Percentiles rank a stretch among this genome's conserved stretches.
Evolutionary conservation across 2,329 filamentous ascomycete genomes (phyloP).

Genomic region (Arthrobotrys megalospora): DNA sequence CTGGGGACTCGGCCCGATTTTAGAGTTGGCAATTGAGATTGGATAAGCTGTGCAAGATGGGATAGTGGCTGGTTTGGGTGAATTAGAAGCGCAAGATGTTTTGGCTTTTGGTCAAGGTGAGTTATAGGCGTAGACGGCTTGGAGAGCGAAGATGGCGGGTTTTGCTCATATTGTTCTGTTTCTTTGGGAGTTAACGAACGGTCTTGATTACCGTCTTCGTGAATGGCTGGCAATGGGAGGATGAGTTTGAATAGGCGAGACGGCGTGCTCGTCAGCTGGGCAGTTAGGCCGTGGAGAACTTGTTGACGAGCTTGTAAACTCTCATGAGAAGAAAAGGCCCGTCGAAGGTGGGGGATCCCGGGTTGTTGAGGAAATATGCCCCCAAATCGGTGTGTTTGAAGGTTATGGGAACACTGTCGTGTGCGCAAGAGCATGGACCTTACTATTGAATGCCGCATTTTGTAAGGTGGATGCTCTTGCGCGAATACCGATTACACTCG

Average conservation of each 20-base stretch:
- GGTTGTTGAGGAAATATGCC: not conserved
- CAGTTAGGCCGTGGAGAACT: slow-evolving; percentile 54
- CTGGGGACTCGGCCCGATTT: slow-evolving; percentile 78
- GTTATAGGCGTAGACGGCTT: not conserved
- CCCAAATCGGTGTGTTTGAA: not conserved
- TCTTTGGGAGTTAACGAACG: slow-evolving; percentile 36
- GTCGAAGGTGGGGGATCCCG: not conserved
- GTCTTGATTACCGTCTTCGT: slow-evolving; percentile 30
- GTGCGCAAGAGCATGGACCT: slow-evolving; percentile 32
- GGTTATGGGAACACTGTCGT: slow-evolving; percentile 7
- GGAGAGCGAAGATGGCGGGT: slow-evolving; percentile 41
- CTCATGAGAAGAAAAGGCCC: slow-evolving; percentile 29
- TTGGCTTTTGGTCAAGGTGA: slow-evolving; percentile 41
- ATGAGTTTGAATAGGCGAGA: slow-evolving; percentile 85
- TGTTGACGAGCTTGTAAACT: slow-evolving; percentile 40
- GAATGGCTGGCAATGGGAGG: slow-evolving; percentile 75
- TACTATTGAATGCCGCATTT: slow-evolving; percentile 48
- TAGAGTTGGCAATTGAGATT: slow-evolving; percentile 84
- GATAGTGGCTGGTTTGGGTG: slow-evolving; percentile 93
- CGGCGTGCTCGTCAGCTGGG: slow-evolving; percentile 81
- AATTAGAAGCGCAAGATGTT: slow-evolving; percentile 85
- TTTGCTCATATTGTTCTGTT: slow-evolving; percentile 47
- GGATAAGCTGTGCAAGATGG: slow-evolving; percentile 89
- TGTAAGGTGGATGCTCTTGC: not conserved
- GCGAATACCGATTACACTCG: slow-evolving; percentile 5